Conservation (phyloP, 106 monocot species). For the Dactylorhiza incarnata region DNA sequence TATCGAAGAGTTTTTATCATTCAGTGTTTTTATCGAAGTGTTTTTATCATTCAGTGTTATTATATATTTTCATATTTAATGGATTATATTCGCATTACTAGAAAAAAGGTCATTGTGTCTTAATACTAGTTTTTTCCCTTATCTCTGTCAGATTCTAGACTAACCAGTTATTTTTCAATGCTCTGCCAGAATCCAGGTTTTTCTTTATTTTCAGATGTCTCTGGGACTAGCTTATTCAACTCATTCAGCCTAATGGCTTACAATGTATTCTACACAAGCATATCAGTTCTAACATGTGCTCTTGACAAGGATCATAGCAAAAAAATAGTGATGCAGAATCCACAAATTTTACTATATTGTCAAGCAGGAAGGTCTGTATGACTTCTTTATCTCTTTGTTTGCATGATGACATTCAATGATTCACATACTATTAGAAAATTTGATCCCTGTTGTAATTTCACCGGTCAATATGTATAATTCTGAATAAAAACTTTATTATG, state of each 20-base stretch:
- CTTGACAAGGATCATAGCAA: constrained; percentile 92
- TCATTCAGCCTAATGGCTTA: constrained; percentile 97
- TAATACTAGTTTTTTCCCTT: neutral
- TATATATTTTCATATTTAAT: neutral
- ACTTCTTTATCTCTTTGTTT: neutral
- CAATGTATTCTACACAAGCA: constrained; percentile 93
- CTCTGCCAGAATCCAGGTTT: constrained; percentile 75
- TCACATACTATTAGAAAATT: no score
- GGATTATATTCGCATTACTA: neutral
- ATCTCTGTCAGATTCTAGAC: neutral
- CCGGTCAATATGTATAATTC: neutral
- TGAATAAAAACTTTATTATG: neutral
- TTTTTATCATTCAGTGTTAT: no score
- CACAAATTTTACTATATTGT: constrained; percentile 74
- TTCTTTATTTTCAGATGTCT: constrained; percentile 86
- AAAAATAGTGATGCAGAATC: constrained; percentile 79
- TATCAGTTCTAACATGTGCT: constrained; percentile 70
- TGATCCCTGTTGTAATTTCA: neutral
- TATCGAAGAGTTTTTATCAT: no score
- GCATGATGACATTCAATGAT: neutral
- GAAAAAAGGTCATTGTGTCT: neutral
- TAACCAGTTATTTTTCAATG: neutral
- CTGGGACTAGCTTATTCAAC: constrained; percentile 93
- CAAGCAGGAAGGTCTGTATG: constrained; percentile 81
- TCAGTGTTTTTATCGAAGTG: no score